Evolutionary conservation across 2,329 filamentous ascomycete genomes (phyloP), one percentile per base, ranked within the genome.

Genomic region (Trichoderma sp.): DNA sequence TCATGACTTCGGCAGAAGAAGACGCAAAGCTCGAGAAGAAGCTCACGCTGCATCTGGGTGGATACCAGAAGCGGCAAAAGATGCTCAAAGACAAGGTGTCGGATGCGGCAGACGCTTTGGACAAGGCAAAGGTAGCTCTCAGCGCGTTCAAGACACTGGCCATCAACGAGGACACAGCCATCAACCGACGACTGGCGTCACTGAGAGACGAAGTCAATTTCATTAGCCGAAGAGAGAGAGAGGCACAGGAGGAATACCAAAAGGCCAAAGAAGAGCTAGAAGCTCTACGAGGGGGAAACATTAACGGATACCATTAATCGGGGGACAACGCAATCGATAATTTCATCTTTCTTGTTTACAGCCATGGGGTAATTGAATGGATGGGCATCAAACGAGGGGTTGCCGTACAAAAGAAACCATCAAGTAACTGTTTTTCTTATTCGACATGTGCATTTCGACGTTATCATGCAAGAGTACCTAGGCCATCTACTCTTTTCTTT

Each of bases 11-110:
- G 0, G 96, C 94, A 3, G 90, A 95, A 74, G 87, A 90, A 68
- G 92, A 92, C 66, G 93, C 93, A 77, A 96, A 95, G 79, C 83
- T 97, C 1, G 94, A 98, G 81, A 97, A 97, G 86, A 97, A 96
- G 80, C 87, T 99, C n/a, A 85, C 86, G 0, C 84, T 97, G 66
- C 90, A 96, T 75, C 88, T 97, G 2, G 94, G 94, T 28, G 96
- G 96, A 16, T 99, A 99, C 81, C 90, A 94, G 78, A 90, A 94
- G 73, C 91, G 96, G 37, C 89, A 93, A 39, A 94, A 94, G 79
- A 89, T 88, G 73, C 85, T 99, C 30, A 87, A 89, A 26, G 86
- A 89, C 70, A 98, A 97, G 82, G 92, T 96, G 71, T 80, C 81
- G 21, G 91, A 94, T 72, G 92, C 93, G 1, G 87, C 89, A 30